Conservation (phyloP, 1,139 yeast species). For the Blastobotrys malaysiensis region DNA sequence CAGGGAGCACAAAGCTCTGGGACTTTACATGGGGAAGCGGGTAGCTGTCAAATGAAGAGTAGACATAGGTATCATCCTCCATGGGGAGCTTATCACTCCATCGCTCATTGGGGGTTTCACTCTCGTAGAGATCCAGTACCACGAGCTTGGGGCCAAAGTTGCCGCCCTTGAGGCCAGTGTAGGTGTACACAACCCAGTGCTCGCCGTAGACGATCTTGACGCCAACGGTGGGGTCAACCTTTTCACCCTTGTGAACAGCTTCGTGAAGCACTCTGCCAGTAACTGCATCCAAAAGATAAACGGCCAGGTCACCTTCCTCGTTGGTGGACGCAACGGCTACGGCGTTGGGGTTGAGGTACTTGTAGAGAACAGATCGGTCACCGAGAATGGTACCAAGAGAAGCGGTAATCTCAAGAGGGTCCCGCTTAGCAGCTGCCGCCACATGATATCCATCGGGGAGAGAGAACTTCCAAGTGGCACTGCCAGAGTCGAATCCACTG, state of each 20-base stretch:
- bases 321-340: conserved; percentile 50
- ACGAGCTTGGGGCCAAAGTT: conserved; percentile 52
- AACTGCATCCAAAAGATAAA: conserved; percentile 60
- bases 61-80: conserved; percentile 24
- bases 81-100: conserved; percentile 13
- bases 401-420: conserved; percentile 45
- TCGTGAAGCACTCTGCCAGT: conserved; percentile 61
- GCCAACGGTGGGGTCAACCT: conserved; percentile 32
- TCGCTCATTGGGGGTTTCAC: conserved; percentile 45
- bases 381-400: conserved; percentile 69
- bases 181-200: conserved; percentile 75
- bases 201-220: conserved; percentile 66
- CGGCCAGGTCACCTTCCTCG: conserved; percentile 29
- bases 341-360: conserved; percentile 70
- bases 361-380: conserved; percentile 73
- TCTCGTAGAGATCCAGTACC: conserved; percentile 76
- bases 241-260: conserved; percentile 29
- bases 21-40: conserved; percentile 42
- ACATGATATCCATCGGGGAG: conserved; percentile 33
- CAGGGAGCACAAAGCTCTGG: conserved; percentile 54
- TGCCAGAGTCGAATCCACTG: conserved; percentile 11
- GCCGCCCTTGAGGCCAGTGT: conserved; percentile 45
- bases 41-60: conserved; percentile 38
- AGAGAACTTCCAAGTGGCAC: conserved; percentile 24
- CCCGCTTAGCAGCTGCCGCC: conserved; percentile 38